Evolutionary conservation across 73 alveolate species (phyloP).

Genomic region (Paramecium pentaurelia): DNA sequence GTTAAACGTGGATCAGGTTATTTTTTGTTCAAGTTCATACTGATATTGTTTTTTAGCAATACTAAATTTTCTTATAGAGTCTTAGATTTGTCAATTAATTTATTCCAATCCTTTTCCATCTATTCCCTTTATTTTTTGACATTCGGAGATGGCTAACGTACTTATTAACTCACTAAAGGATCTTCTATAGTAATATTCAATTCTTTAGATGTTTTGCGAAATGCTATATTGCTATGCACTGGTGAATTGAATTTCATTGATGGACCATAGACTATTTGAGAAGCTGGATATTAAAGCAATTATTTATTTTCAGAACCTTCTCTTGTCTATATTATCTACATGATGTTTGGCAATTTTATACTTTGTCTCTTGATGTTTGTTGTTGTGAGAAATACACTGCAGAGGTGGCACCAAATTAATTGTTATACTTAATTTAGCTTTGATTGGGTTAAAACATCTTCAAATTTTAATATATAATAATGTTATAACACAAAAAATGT

Average conservation of each 20-base stretch:
- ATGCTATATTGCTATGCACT: background rate
- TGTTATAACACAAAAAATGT: background rate
- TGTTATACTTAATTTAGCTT: background rate
- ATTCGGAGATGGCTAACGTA: background rate
- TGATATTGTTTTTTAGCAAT: background rate
- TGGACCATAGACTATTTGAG: slow-evolving; percentile 32
- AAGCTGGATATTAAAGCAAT: background rate
- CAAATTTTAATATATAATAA: background rate
- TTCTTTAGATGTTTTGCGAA: background rate
- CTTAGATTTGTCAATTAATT: background rate
- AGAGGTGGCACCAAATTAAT: slow-evolving; percentile 42
- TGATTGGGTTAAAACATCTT: background rate
- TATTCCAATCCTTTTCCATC: slow-evolving; percentile 41
- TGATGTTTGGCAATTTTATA: background rate
- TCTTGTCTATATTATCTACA: background rate
- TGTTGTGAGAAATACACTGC: background rate
- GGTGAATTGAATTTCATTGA: background rate
- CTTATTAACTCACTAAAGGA: background rate
- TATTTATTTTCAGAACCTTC: background rate
- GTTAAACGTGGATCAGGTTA: background rate
- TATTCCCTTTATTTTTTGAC: slow-evolving; percentile 1
- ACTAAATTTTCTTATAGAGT: slow-evolving; percentile 17
- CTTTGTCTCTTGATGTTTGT: slow-evolving; percentile 27
- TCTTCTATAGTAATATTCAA: slow-evolving; percentile 2
- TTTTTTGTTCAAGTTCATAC: slow-evolving; percentile 18